Conservation (phyloP, 805 yeast species). For the Pichia cephalocereana region DNA sequence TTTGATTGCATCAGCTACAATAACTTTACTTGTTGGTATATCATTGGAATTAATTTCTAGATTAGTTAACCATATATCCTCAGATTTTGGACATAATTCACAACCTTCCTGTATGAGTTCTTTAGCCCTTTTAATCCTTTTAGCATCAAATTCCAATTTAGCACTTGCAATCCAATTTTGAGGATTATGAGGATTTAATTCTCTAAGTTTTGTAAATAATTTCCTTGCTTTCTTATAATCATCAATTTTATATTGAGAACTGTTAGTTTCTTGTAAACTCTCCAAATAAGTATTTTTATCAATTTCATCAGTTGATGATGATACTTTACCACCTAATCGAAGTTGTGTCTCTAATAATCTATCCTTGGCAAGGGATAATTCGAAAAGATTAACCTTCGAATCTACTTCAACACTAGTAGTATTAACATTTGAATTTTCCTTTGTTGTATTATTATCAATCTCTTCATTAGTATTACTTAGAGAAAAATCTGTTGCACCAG, state of each 20-base stretch:
- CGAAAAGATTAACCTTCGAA: constrained; percentile 32
- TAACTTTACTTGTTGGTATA: constrained; percentile 37
- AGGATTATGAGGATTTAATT: constrained; percentile 63
- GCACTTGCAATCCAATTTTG: constrained; percentile 86
- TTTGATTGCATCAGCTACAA: constrained; percentile 59
- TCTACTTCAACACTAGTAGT: constrained; percentile 10
- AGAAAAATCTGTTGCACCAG: constrained; percentile 26
- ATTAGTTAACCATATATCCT: constrained; percentile 76
- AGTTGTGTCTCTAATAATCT: constrained; percentile 6
- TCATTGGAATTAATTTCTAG: constrained; percentile 49
- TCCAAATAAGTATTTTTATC: constrained; percentile 34
- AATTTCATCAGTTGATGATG: constrained; percentile 9
- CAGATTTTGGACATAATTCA: constrained; percentile 51
- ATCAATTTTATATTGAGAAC: constrained; percentile 29
- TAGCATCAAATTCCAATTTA: constrained; percentile 59
- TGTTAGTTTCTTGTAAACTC: constrained; percentile 26
- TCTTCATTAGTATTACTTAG: constrained; percentile 17
- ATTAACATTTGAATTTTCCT: constrained; percentile 30
- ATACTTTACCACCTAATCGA: not conserved
- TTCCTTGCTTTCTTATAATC: constrained; percentile 52
- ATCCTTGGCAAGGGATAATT: constrained; percentile 23
- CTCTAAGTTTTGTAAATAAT: constrained; percentile 58
- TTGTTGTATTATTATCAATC: constrained; percentile 27
- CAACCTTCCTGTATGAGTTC: constrained; percentile 68
- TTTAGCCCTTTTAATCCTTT: constrained; percentile 47